Evolutionary conservation across 768 basidiomycete species (phyloP).

Genomic region (Dacryopinax primogenitus): DNA sequence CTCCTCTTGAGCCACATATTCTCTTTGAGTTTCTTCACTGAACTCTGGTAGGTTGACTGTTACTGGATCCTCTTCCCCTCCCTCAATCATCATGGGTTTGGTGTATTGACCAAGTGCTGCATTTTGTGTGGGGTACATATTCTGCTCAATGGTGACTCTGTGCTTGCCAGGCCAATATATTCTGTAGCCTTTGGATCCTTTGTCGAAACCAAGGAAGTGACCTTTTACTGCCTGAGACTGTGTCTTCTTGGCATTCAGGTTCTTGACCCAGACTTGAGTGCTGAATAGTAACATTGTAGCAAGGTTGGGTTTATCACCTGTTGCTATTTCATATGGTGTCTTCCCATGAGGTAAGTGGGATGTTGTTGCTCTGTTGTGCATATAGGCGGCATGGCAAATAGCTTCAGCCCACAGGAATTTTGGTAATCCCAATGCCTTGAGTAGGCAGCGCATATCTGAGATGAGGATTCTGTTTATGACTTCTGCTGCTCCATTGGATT

Average conservation of each 20-base stretch:
- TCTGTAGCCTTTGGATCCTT: slow-evolving; percentile 23
- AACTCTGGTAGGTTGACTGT: background rate
- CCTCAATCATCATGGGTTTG: background rate
- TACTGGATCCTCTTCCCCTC: background rate
- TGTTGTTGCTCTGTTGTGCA: background rate
- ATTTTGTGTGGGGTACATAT: slow-evolving; percentile 15
- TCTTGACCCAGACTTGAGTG: slow-evolving; percentile 20
- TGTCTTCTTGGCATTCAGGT: slow-evolving; percentile 21
- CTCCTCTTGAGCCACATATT: too few relatives aligned
- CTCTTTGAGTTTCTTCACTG: background rate
- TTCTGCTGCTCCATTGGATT: slow-evolving; percentile 15
- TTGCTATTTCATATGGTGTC: background rate
- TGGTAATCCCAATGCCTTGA: slow-evolving; percentile 9
- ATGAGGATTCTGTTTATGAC: slow-evolving; percentile 10
- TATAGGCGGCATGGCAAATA: background rate
- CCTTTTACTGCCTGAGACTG: slow-evolving; percentile 22
- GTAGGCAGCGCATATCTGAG: background rate
- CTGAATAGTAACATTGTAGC: slow-evolving; percentile 20
- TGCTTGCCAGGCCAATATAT: slow-evolving; percentile 28
- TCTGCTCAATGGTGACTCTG: slow-evolving; percentile 22
- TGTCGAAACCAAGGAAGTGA: slow-evolving; percentile 29
- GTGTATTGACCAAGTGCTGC: background rate
- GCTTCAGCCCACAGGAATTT: slow-evolving; percentile 11
- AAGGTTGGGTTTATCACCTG: background rate
- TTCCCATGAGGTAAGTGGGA: background rate